Evolutionary conservation across 805 yeast species (phyloP).

Genomic region (Lipomyces chichibuensis): DNA sequence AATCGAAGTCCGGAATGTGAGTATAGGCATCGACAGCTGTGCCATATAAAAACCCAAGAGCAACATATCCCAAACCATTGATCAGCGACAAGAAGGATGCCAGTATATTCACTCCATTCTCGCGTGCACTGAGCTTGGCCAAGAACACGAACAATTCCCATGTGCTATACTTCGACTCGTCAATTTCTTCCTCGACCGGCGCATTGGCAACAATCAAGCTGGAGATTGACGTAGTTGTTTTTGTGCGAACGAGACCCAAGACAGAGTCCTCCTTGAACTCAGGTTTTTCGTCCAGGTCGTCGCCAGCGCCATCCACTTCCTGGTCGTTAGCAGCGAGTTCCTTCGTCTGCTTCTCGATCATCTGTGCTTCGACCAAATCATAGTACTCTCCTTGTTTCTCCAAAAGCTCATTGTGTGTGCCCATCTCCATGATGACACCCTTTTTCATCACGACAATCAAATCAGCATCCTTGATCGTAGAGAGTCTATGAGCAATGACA

Average conservation of each 20-base stretch:
- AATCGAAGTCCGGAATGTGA: conserved; percentile 40
- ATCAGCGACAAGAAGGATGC: conserved; percentile 37
- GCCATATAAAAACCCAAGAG: conserved; percentile 46
- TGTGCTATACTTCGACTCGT: conserved; percentile 12
- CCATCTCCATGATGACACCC: conserved; percentile 52
- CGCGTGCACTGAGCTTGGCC: conserved; percentile 16
- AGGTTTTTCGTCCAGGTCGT: conserved; percentile 5
- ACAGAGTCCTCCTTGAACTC: not conserved
- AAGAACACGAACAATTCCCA: conserved; percentile 16
- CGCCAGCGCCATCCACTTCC: conserved; percentile 1
- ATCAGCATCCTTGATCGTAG: conserved; percentile 56
- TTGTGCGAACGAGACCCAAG: conserved; percentile 9
- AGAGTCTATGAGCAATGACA: conserved; percentile 57
- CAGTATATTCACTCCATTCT: conserved; percentile 10
- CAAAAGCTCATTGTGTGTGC: conserved; percentile 44
- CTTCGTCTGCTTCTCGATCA: conserved; percentile 30
- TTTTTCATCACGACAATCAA: conserved; percentile 50
- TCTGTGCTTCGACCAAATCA: conserved; percentile 41
- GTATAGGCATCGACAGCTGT: conserved; percentile 42
- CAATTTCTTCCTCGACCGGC: conserved; percentile 1
- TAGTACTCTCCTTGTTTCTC: conserved; percentile 37
- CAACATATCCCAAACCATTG: conserved; percentile 47
- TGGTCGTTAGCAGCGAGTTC: conserved; percentile 9
- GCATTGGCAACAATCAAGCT: conserved; percentile 15
- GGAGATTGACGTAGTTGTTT: conserved; percentile 21